A percentile compares a stretch with the other conserved stretches of the same genome.
phyloP scores from a whole-genome alignment of 768 basidiomycete genomes.

The Lyophyllum semitale region DNA sequence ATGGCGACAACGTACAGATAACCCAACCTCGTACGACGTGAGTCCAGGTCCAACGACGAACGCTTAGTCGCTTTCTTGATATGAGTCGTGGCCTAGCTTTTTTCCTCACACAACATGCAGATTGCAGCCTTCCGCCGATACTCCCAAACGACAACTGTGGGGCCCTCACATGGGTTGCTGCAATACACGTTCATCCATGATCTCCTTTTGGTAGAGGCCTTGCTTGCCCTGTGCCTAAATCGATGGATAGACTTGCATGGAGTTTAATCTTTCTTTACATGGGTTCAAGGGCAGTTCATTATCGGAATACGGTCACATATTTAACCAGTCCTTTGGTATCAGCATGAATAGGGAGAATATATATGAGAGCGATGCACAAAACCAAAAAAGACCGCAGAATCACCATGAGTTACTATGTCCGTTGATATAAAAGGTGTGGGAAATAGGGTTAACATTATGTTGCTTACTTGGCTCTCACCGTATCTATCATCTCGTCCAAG shows the following conservation, averaged over 20 bases:
- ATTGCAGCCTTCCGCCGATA: constrained; percentile 64
- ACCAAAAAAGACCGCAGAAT: constrained; percentile 17
- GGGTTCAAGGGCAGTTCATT: constrained; percentile 17
- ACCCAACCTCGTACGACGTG: constrained; percentile 63
- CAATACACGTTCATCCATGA: constrained; percentile 66
- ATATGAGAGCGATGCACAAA: constrained; percentile 22
- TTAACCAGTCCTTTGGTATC: constrained; percentile 24
- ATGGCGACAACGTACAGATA: constrained; percentile 58
- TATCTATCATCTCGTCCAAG: constrained; percentile 69
- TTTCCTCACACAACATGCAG: constrained; percentile 44
- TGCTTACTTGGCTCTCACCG: constrained; percentile 31
- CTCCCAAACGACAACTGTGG: constrained; percentile 55
- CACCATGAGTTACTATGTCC: constrained; percentile 10
- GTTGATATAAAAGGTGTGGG: constrained; percentile 23
- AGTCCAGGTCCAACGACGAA: constrained; percentile 26
- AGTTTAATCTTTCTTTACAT: constrained; percentile 29
- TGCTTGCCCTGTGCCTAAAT: constrained; percentile 70
- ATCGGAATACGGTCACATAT: constrained; percentile 19
- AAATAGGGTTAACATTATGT: constrained; percentile 21
- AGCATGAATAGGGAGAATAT: constrained; percentile 20
- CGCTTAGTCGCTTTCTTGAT: constrained; percentile 3
- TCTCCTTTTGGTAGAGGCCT: constrained; percentile 58
- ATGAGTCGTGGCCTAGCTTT: constrained; percentile 36
- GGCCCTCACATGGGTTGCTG: constrained; percentile 63
- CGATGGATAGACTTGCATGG: constrained; percentile 71